Base-by-base conservation (phyloP, 2,329 filamentous ascomycete species). In the Pseudocercospora fijiensis region DNA sequence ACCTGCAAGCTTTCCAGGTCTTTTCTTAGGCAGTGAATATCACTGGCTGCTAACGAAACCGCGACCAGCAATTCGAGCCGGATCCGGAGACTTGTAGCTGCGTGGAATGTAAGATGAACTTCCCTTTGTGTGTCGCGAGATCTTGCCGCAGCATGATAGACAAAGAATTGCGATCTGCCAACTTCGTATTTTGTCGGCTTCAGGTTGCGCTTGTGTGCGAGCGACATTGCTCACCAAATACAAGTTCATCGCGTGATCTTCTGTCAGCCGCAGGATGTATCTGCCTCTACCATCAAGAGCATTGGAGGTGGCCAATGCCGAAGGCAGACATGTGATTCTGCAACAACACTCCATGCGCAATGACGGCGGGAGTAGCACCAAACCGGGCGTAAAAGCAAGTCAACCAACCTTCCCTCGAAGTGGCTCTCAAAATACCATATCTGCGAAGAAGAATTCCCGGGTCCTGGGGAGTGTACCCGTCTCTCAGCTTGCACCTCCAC, bases 371-470 rank as follows among this genome's bases (percentile, higher is more conserved):
- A 26, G 49, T 11, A 53, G 22, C 49, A n/a, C 26, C 11, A 24
- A 30, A 20, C 26, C 24, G 6, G 49, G 49, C 16, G 16, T 56
- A n/a, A 26, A 18, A 41, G 10, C 27, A 33, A 56, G 28, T 27
- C 30, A 16, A 18, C 28, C 37, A 16, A 58, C 3, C 5, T 45
- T 59, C 1, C 30, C 28, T 22, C 16, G 43, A n/a, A 65, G 55
- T 20, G 47, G 18, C 20, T 43, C 33, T 28, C 59, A 60, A 20
- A 65, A 65, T 24, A 47, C 27, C 30, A 62, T 37, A 22, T 58
- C 60, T 9, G 60, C 52, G 24, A 33, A 51, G 13, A 57, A 51
- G 13, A 65, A 62, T 33, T 30, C 51, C 22, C 41, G 41, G 8
- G 6, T 18, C 2, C 4, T 28, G 5, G 7, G 16, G 2, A 56